Evolutionary conservation across 1,284 basidiomycete genomes (phyloP).

Genomic region (Kalmanozyma brasiliensis): DNA sequence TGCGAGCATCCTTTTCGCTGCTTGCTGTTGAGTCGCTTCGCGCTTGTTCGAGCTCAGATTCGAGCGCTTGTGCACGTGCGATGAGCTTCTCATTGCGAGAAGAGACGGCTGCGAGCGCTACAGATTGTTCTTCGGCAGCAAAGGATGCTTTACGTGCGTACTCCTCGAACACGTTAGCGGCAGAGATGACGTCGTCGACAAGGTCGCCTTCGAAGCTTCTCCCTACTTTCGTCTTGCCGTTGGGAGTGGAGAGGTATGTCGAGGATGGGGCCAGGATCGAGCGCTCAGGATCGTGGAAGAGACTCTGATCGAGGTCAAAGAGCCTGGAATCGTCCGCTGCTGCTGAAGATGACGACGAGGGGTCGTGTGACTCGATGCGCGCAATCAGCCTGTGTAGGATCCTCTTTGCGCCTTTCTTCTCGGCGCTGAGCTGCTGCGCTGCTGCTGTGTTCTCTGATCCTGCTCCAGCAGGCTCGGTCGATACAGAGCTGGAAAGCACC

Average conservation of each 20-base stretch:
- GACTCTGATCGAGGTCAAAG: constrained; percentile 26
- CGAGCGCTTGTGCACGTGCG: not conserved
- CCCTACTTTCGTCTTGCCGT: constrained; percentile 11
- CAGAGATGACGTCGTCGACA: constrained; percentile 29
- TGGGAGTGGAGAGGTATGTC: constrained; percentile 20
- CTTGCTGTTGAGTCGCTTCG: not conserved
- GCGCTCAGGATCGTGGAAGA: constrained; percentile 25
- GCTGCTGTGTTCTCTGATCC: not conserved
- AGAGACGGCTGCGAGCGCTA: constrained; percentile 5
- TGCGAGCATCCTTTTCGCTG: not conserved
- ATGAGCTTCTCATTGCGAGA: not conserved
- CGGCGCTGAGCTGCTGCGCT: not conserved
- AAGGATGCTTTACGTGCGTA: constrained; percentile 6
- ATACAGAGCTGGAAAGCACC: constrained; percentile 3
- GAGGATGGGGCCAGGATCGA: constrained; percentile 12
- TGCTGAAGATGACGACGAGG: not conserved
- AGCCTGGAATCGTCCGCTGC: not conserved
- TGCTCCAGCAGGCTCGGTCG: not conserved
- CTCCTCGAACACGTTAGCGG: constrained; percentile 15
- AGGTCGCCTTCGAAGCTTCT: constrained; percentile 20
- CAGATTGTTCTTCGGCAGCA: constrained; percentile 8
- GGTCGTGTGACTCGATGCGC: constrained; percentile 8
- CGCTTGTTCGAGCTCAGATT: constrained; percentile 2
- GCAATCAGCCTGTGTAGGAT: constrained; percentile 18
- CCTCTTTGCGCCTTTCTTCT: constrained; percentile 14